Evolutionary conservation across 768 basidiomycete species (phyloP), one percentile per base, ranked within the genome.

Genomic region (Thelephora ganbajun): DNA sequence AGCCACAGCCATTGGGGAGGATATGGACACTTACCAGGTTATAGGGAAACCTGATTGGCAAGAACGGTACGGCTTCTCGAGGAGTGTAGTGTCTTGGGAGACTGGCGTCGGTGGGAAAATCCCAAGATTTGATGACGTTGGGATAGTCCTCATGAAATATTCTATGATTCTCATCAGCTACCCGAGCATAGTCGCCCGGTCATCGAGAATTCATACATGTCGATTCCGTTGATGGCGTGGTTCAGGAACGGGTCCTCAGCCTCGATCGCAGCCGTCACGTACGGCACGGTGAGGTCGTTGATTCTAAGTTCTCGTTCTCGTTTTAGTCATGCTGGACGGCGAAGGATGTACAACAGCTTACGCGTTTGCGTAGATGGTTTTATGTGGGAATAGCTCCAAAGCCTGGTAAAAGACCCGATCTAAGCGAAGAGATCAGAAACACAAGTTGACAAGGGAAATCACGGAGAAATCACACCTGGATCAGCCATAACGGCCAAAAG

Each of bases 331-430:
- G 16, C 52, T n/a, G 5, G 43, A 19, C 2, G 12, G 9, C 30
- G 35, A 7, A 34, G n/a, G 48, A 30, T 46, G 20, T 33, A 44
- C 39, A 2, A n/a, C 33, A 11, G 66, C 80, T 55, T 51, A 83
- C 76, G 80, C 73, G 63, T 91, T 93, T 2, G 87, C 91, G 51
- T 86, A 93, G 45, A 93, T 74, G 45, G 77, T 67, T 44, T 89
- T 70, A 43, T 79, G 71, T 33, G 75, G 65, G 58, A 94, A 94
- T 35, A 67, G 63, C 0, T 67, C 48, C 35, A 94, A 69, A 3
- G 78, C 82, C 52, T 83, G 76, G 55, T 80, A 83, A 58, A 94
- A 94, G 34, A 88, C 63, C 19, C 72, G 71, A 18, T 80, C 88
- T 87, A 47, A 11, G 39, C 9, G 14, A 43, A 22, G 11, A 35